Conservation (phyloP, 257 asterid genomes). For the Solanum sitiens region DNA sequence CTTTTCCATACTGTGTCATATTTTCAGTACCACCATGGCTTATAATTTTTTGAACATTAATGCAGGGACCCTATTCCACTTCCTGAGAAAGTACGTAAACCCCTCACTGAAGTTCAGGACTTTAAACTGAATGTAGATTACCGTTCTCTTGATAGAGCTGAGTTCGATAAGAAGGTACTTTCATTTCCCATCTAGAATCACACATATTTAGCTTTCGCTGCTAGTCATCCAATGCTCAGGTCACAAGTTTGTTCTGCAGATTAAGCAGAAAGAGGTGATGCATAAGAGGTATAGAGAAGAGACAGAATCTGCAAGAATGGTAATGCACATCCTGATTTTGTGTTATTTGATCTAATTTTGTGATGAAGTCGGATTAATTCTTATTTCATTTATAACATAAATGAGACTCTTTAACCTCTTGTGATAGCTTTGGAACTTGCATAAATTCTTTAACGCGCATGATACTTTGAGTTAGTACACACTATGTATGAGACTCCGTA, state of each 20-base stretch:
- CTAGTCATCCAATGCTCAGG: background rate
- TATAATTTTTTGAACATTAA: background rate
- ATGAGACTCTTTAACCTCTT: background rate
- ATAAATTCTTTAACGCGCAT: background rate
- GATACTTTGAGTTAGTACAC: background rate
- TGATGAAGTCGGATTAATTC: background rate
- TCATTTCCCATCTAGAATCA: background rate
- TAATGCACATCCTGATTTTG: background rate
- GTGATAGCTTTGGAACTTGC: background rate
- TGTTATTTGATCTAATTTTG: background rate
- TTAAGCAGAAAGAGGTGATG: conserved; percentile 72
- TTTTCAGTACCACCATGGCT: background rate
- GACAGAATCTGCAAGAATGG: conserved; percentile 83
- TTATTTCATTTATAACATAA: background rate
- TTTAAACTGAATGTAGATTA: conserved; percentile 58
- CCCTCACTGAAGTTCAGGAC: conserved; percentile 80
- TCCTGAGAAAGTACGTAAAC: conserved; percentile 62
- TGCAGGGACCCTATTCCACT: conserved; percentile 88
- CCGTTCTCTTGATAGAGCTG: conserved; percentile 77
- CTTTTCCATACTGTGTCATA: background rate
- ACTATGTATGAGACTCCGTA: background rate
- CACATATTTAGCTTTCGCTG: background rate
- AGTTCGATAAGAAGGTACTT: conserved; percentile 75
- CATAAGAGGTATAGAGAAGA: conserved; percentile 89
- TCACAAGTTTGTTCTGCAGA: conserved; percentile 18